Percentiles rank a stretch among this genome's conserved stretches.
Evolutionary conservation across 1,284 basidiomycete species (phyloP).

Genomic region (Clitocybe nebularis): DNA sequence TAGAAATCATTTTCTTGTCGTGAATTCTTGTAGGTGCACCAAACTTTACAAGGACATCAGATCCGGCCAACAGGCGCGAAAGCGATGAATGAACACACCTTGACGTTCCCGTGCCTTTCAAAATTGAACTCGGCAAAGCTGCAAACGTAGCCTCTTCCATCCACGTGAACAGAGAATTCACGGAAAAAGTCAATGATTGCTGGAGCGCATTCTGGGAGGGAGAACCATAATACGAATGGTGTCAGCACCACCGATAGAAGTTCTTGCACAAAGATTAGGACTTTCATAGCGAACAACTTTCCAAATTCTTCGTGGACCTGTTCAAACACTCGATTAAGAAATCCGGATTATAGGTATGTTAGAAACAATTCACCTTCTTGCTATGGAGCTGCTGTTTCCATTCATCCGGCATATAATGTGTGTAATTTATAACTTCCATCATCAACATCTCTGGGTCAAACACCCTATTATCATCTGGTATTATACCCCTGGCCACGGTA

Average conservation of each 20-base stretch:
- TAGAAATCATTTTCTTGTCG: constrained; percentile 77
- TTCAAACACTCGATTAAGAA: constrained; percentile 9
- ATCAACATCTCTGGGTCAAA: constrained; percentile 93
- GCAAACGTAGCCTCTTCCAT: constrained; percentile 94
- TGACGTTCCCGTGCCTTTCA: constrained; percentile 84
- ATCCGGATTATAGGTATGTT: constrained; percentile 2
- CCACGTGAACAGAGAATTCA: constrained; percentile 95
- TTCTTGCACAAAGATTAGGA: constrained; percentile 85
- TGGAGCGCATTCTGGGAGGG: constrained; percentile 83
- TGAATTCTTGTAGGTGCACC: constrained; percentile 67
- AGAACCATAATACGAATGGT: constrained; percentile 91
- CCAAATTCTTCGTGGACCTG: constrained; percentile 90
- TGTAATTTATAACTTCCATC: constrained; percentile 87
- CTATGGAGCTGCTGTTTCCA: constrained; percentile 92
- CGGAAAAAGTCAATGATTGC: constrained; percentile 94
- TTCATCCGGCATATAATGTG: constrained; percentile 91
- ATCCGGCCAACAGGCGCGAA: neutral
- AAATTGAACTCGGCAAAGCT: constrained; percentile 99
- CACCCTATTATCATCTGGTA: constrained; percentile 89
- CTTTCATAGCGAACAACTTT: constrained; percentile 85
- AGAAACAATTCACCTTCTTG: constrained; percentile 54
- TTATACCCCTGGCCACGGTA: constrained; percentile 90
- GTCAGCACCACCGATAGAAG: constrained; percentile 89
- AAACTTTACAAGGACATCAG: constrained; percentile 48
- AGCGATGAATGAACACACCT: constrained; percentile 37